Evolutionary conservation across 2,329 filamentous ascomycete genomes (phyloP), one percentile per base, ranked within the genome.

Genomic region (Aulographum hederae): DNA sequence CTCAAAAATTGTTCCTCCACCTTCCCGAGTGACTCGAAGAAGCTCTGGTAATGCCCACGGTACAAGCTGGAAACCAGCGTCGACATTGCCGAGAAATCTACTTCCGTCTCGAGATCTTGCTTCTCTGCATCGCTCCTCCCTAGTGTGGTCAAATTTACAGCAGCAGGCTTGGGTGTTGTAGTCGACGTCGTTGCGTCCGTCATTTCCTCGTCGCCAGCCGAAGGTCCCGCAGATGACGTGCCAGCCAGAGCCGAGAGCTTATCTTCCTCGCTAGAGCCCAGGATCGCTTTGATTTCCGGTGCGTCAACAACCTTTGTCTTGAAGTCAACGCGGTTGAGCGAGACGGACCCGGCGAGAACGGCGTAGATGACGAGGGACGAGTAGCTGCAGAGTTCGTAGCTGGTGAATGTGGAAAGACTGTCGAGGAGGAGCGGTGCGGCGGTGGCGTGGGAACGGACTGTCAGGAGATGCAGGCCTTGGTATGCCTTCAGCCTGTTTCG

Each of bases 301-400:
- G 89, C 89, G 53, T 98, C 89, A 26, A 98, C 86, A 17, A 98
- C 89, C 64, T 95, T 95, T 41, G 80, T 80, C 66, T 98, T 98
- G 69, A 98, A 98, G 56, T 98, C 89, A 20, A 94, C 82, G 30
- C 89, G 78, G 63, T 94, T 93, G 34, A 98, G 69, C 28, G 86
- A 89, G 16, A 95, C 77, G 5, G 85, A 91, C 36, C 89, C 89
- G 21, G 89, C 84, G 20, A 98, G 73, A 15, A 95, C 86, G 2
- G 89, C 84, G 61, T 95, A 98, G 35, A 94, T 75, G 32, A 98
- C 89, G 16, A 98, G 71, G 38, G 73, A 78, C 36, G 84, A 93
- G 63, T 98, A 98, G 42, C 78, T 86, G 73, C 89, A 98, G 31
- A 98, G 73, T 57, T 98, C 89, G 61, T 94, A 94, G 54, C 84